These are phyloP conservation scores for Sporothrix globosa DNA, from an alignment of 2,329 filamentous ascomycete genomes.

Conservation along the genomic window DNA sequence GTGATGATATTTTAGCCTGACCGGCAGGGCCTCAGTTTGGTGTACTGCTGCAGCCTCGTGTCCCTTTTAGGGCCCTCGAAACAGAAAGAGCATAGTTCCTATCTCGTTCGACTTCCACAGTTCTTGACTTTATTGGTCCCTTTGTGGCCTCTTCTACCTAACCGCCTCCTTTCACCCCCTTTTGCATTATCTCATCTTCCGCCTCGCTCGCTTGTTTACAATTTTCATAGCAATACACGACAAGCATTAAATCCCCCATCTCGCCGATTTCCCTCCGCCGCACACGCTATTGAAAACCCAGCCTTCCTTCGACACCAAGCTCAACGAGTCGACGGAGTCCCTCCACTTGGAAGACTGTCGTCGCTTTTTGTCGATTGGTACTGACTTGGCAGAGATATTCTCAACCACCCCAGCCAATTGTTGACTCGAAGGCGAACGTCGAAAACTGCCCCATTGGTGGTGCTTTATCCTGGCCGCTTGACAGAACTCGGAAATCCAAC, in stretches of 20 bases:
- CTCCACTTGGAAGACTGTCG: no score
- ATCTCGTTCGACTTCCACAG: not conserved
- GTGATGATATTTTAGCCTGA: slow-evolving; percentile 26
- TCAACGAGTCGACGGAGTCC: no score
- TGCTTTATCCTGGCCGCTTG: not conserved
- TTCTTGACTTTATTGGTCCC: not conserved
- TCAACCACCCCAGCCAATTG: no score
- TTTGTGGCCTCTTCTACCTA: slow-evolving; percentile 19
- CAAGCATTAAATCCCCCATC: not conserved
- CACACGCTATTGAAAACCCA: no score
- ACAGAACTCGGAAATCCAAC: not conserved
- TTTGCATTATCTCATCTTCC: not conserved
- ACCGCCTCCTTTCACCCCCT: not conserved
- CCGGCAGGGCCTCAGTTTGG: slow-evolving; percentile 26
- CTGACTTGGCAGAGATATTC: no score
- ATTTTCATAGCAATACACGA: not conserved
- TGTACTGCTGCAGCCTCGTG: not conserved
- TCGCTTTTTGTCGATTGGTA: no score
- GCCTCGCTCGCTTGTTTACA: not conserved
- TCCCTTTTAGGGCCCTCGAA: slow-evolving; percentile 14
- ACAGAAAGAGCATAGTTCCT: not conserved
- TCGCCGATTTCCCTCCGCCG: not conserved
- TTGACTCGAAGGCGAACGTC: no score
- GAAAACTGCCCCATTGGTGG: no score
- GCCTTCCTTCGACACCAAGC: no score